Percentiles rank a stretch among this genome's conserved stretches.
Conservation (phyloP, 2,329 filamentous ascomycete genomes). For the Uncinocarpus reesii region DNA sequence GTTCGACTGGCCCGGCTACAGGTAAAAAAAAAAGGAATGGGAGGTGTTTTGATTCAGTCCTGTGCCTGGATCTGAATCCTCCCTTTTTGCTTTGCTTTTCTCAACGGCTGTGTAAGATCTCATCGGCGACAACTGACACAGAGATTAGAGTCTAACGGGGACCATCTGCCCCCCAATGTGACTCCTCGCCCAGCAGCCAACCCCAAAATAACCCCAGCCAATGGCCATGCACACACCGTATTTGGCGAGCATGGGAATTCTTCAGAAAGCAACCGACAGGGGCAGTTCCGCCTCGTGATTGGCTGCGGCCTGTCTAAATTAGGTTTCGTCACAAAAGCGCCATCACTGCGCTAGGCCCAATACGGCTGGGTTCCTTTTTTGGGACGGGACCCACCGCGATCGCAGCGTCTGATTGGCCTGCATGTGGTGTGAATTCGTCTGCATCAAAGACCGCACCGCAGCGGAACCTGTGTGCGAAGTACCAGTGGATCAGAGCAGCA, state of each 20-base stretch:
- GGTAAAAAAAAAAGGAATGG: background rate
- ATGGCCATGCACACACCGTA: background rate
- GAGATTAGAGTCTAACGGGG: no score
- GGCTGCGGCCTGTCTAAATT: background rate
- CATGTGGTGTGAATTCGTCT: no score
- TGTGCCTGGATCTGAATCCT: slow-evolving; percentile 3
- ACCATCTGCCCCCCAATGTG: no score
- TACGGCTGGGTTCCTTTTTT: background rate
- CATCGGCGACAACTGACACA: no score
- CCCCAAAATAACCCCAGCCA: background rate
- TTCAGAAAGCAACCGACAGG: slow-evolving; percentile 7
- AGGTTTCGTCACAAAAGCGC: slow-evolving; percentile 1
- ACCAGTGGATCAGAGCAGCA: background rate
- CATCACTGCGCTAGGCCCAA: background rate
- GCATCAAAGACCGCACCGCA: background rate
- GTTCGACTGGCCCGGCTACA: background rate
- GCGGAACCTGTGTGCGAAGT: background rate
- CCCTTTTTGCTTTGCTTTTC: background rate
- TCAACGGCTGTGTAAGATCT: no score
- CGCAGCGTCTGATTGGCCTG: background rate
- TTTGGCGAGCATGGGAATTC: slow-evolving; percentile 6
- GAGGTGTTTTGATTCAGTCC: slow-evolving; percentile 6
- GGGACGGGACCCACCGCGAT: background rate
- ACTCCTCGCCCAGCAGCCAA: background rate
- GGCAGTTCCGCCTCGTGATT: background rate